A percentile compares a stretch with the other conserved stretches of the same genome.
Evolutionary conservation across 2,329 filamentous ascomycete genomes (phyloP).

Genomic region (Phialophora tarda): DNA sequence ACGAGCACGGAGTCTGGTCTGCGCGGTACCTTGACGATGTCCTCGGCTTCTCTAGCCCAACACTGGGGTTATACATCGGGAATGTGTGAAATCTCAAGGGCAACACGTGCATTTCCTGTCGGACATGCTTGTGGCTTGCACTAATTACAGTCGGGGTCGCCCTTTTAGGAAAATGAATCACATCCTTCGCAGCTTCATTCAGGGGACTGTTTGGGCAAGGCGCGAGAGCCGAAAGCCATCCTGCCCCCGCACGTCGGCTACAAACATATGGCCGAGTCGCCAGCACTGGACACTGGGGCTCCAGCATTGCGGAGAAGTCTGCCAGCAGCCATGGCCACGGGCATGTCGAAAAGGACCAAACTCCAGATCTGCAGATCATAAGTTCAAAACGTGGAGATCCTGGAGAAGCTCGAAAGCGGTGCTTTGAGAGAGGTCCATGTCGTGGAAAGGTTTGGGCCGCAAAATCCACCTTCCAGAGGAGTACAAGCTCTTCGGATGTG

Average conservation of each 20-base stretch:
- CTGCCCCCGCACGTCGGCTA: slow-evolving; percentile 28
- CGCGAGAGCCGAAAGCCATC: not conserved
- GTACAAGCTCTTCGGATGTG: slow-evolving; percentile 2
- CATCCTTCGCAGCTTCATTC: not conserved
- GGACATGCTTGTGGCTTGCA: not conserved
- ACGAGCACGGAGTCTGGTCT: not conserved
- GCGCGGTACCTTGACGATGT: not conserved
- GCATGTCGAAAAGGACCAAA: not conserved
- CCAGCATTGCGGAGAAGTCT: slow-evolving; percentile 7
- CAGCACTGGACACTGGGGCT: not conserved
- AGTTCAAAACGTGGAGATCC: slow-evolving; percentile 17
- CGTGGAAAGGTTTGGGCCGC: not conserved
- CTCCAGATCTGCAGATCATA: slow-evolving; percentile 13
- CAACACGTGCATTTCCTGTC: not conserved
- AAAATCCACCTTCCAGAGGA: not conserved
- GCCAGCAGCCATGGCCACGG: not conserved
- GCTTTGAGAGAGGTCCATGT: not conserved
- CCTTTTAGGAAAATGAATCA: slow-evolving; percentile 28
- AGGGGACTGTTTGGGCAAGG: not conserved
- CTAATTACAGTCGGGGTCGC: slow-evolving; percentile 4
- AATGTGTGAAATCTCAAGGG: no score
- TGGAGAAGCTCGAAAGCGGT: not conserved
- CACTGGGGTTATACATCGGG: not conserved
- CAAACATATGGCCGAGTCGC: slow-evolving; percentile 31
- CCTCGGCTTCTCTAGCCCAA: not conserved